Evolutionary conservation across 164 flowering plant species (phyloP), one percentile per base, ranked within the genome.

Genomic region (Akebia trifoliata): DNA sequence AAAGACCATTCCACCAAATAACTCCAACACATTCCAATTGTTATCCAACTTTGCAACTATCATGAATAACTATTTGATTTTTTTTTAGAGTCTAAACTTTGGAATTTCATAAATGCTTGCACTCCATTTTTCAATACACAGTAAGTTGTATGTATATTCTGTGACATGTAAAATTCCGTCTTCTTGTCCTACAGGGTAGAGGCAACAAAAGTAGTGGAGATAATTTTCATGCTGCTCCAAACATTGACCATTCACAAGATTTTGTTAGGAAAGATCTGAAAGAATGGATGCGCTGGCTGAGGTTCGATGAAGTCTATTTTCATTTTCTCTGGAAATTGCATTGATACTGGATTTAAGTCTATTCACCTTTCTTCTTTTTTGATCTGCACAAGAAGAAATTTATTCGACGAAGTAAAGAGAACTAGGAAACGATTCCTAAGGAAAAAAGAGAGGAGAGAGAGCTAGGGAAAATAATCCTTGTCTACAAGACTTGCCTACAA

Each of bases 141-240:
- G 26, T 37, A 6, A 36, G 25, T 44, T 29, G 37, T 36, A 55
- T 18, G 1, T 56, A 12, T 21, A 15, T 31, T 56, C 42, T 49
- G 49, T 50, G 31, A n/a, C 40, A 8, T 30, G 42, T 40, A 18
- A 49, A 21, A 17, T 46, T 21, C 52, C 26, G 2, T 54, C 56
- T 31, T 60, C 22, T 37, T 62, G 2, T 66, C 30, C 54, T 69
- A 38, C 83, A 93, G 97, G 99, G 99, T 25, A 76, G 91, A 68
- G 99, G 99, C 57, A 93, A 90, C 69, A 93, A 87, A 63, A 90
- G 99, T 60, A 93, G 95, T 68, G 99, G 99, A 54, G 99, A 93
- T 71, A 80, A 70, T 69, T 93, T 93, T 68, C 99, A 93, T 77
- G 99, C 97, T 61, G 99, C 99, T 63, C 99, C 99, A 62, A 93